Conservation (phyloP, 441 rosid genomes). For the Melastoma candidum region DNA sequence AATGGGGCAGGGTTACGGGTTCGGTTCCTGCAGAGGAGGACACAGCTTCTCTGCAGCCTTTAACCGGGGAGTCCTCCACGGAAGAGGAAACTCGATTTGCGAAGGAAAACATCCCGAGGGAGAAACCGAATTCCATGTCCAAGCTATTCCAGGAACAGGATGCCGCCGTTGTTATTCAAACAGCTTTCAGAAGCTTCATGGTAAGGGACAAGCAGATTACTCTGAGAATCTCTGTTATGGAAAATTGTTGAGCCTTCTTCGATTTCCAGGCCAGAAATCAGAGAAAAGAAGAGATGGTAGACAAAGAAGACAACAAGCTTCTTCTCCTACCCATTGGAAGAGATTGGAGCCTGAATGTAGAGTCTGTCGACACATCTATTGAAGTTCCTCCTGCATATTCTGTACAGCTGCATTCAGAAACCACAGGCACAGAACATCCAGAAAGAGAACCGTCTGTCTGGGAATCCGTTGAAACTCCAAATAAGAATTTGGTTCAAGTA, state of each 20-base stretch:
- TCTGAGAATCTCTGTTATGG: too few relatives aligned
- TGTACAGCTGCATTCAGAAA: conserved; percentile 24
- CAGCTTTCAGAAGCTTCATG: conserved; percentile 57
- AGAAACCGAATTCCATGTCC: conserved; percentile 37
- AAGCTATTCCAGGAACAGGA: conserved; percentile 47
- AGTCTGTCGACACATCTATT: conserved; percentile 49
- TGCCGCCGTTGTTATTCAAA: conserved; percentile 64
- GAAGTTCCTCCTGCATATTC: conserved; percentile 73
- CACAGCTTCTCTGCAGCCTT: conserved; percentile 55
- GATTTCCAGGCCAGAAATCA: conserved; percentile 36
- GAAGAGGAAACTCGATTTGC: conserved; percentile 17
- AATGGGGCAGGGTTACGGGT: conserved; percentile 53
- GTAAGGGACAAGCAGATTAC: conserved; percentile 25
- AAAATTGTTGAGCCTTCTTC: too few relatives aligned
- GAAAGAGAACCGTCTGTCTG: background rate
- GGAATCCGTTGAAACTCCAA: background rate
- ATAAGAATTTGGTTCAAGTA: too few relatives aligned
- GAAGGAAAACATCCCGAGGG: conserved; percentile 15
- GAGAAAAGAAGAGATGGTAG: conserved; percentile 16
- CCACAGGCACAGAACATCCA: conserved; percentile 31
- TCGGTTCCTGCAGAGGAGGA: conserved; percentile 69
- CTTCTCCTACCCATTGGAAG: conserved; percentile 11
- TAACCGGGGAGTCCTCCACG: conserved; percentile 16
- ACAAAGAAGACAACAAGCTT: conserved; percentile 16
- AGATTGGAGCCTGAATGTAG: conserved; percentile 34